Evolutionary conservation across 202 grass and related monocot genomes (phyloP).

Genomic region (Zoysia matrella): DNA sequence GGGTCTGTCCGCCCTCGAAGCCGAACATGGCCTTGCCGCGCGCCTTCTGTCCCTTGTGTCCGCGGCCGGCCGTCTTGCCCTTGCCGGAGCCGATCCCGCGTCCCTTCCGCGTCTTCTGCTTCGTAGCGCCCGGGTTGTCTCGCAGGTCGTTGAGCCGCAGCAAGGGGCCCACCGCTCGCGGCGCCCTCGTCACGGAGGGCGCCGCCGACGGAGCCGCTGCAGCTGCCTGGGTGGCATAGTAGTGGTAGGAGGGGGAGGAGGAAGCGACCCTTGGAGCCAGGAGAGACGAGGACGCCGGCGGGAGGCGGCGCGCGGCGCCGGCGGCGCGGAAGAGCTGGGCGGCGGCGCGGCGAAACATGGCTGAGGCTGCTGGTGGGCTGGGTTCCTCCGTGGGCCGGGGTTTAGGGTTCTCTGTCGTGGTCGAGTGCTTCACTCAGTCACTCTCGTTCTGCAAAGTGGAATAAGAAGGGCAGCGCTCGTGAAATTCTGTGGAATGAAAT

Average conservation of each 20-base stretch:
- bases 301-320: neutral
- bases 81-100: slow-evolving; percentile 92
- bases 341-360: slow-evolving; percentile 66
- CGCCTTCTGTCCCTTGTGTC: slow-evolving; percentile 95
- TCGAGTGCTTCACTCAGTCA: too few species aligned
- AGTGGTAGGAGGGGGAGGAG: neutral
- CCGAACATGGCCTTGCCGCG: slow-evolving; percentile 79
- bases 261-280: neutral
- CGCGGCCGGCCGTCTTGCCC: slow-evolving; percentile 85
- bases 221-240: slow-evolving; percentile 40
- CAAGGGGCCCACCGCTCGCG: slow-evolving; percentile 53
- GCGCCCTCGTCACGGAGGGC: neutral
- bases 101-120: slow-evolving; percentile 96
- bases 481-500: too few species aligned
- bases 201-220: neutral
- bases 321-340: slow-evolving; percentile 32
- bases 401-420: slow-evolving; percentile 19
- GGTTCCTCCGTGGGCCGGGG: neutral
- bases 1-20: slow-evolving; percentile 90
- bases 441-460: too few species aligned
- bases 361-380: slow-evolving; percentile 1
- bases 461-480: too few species aligned
- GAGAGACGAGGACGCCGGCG: neutral
- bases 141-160: slow-evolving; percentile 85
- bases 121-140: slow-evolving; percentile 67